These are phyloP conservation scores for Saccharomycopsis vini DNA, from an alignment of 805 yeast genomes.

Conservation along the genomic window DNA sequence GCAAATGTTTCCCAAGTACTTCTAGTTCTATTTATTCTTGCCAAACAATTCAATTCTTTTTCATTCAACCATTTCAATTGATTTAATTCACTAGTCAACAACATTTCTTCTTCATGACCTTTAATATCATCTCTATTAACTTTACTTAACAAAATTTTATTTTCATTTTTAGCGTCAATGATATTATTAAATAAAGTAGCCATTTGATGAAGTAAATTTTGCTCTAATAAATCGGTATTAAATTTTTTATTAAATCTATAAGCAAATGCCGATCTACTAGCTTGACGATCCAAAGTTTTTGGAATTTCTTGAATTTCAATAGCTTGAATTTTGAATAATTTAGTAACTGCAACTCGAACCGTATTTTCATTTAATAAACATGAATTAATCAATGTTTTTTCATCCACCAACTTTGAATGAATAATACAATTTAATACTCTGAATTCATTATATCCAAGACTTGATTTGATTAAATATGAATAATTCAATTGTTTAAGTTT, in stretches of 20 bases:
- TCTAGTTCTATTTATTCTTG: slow-evolving; percentile 46
- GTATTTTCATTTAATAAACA: slow-evolving; percentile 73
- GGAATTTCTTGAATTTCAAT: slow-evolving; percentile 92
- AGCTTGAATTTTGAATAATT: slow-evolving; percentile 58
- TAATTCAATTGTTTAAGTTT: slow-evolving; percentile 39
- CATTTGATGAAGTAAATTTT: slow-evolving; percentile 43
- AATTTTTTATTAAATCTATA: slow-evolving; percentile 58
- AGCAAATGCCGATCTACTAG: slow-evolving; percentile 75
- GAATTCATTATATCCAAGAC: slow-evolving; percentile 58
- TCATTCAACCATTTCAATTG: slow-evolving; percentile 56
- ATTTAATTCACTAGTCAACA: slow-evolving; percentile 66
- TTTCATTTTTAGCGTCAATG: slow-evolving; percentile 45
- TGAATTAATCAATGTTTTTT: slow-evolving; percentile 65
- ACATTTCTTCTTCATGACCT: slow-evolving; percentile 66
- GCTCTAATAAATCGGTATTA: slow-evolving; percentile 38
- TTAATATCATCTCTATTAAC: slow-evolving; percentile 85
- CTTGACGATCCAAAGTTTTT: slow-evolving; percentile 82
- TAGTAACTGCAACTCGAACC: slow-evolving; percentile 61
- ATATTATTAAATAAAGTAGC: slow-evolving; percentile 42
- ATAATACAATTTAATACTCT: slow-evolving; percentile 73
- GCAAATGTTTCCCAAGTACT: slow-evolving; percentile 49
- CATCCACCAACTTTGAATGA: slow-evolving; percentile 65
- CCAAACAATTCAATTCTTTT: slow-evolving; percentile 45
- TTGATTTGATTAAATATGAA: slow-evolving; percentile 49
- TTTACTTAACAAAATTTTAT: slow-evolving; percentile 63